These are phyloP conservation scores for Pichia scutulata DNA, from an alignment of 805 yeast species.

Conservation along the genomic window DNA sequence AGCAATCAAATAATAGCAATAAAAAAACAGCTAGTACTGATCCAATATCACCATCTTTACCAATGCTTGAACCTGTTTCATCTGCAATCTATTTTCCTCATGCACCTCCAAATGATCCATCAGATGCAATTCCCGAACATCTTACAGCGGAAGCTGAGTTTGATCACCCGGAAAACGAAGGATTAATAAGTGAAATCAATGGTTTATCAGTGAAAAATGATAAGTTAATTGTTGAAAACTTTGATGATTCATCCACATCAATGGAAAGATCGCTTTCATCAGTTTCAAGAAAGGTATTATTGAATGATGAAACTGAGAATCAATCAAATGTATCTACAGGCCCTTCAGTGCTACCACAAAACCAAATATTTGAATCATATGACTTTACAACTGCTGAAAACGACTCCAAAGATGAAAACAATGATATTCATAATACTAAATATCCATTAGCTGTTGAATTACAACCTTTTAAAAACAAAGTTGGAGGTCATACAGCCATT, in stretches of 20 bases:
- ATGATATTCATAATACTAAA: conserved; percentile 24
- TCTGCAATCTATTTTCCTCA: conserved; percentile 70
- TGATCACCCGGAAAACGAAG: conserved; percentile 25
- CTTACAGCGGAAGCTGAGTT: conserved; percentile 44
- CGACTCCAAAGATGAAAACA: background rate
- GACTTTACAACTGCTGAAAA: background rate
- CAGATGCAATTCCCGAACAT: conserved; percentile 29
- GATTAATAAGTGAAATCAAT: background rate
- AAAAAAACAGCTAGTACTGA: background rate
- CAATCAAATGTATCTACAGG: background rate
- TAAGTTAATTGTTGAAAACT: background rate
- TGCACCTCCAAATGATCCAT: conserved; percentile 32
- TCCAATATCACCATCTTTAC: conserved; percentile 9
- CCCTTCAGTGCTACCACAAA: background rate
- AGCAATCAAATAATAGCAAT: background rate
- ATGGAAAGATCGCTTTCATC: background rate
- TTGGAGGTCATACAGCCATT: conserved; percentile 97
- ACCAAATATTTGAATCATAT: background rate
- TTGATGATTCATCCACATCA: background rate
- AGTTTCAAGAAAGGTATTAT: background rate
- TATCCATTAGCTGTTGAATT: conserved; percentile 80
- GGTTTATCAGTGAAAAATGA: background rate
- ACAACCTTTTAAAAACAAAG: conserved; percentile 86
- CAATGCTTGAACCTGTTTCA: conserved; percentile 49
- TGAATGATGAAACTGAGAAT: background rate